Conservation (phyloP, 345 rosid genomes). For the Dipteronia dyeriana region DNA sequence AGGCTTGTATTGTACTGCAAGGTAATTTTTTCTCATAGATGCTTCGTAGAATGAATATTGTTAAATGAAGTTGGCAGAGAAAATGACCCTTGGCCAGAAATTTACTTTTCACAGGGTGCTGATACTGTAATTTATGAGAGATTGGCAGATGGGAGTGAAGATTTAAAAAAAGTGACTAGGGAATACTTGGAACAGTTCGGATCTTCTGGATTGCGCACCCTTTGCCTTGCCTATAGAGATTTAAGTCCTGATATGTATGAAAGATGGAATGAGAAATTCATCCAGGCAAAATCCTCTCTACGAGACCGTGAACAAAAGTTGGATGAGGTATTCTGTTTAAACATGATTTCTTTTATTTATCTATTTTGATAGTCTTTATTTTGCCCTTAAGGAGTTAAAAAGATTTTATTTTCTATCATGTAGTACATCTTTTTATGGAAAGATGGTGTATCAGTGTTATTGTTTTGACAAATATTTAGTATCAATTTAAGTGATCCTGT, state of each 20-base stretch:
- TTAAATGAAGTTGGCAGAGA: conserved; percentile 11
- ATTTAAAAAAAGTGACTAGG: conserved; percentile 73
- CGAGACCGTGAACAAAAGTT: conserved; percentile 96
- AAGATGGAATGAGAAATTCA: conserved; percentile 97
- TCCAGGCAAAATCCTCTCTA: conserved; percentile 93
- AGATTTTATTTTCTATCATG: too few relatives aligned
- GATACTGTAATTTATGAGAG: conserved; percentile 95
- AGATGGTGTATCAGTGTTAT: neutral
- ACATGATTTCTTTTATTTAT: too few relatives aligned
- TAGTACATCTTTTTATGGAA: neutral
- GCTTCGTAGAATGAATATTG: conserved; percentile 16
- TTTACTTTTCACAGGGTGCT: conserved; percentile 76
- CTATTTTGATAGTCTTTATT: too few relatives aligned
- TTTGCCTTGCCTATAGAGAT: conserved; percentile 90
- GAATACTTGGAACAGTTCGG: conserved; percentile 94
- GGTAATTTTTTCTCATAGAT: conserved; percentile 49
- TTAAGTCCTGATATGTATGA: conserved; percentile 73
- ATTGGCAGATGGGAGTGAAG: conserved; percentile 67
- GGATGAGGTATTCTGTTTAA: conserved; percentile 69
- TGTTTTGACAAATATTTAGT: neutral
- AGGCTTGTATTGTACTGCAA: conserved; percentile 96
- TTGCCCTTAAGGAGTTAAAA: neutral
- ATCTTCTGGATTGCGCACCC: conserved; percentile 96
- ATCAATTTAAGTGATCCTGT: neutral
- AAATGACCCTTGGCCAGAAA: conserved; percentile 39